A percentile compares a stretch with the other conserved stretches of the same genome.
Evolutionary conservation across 1,139 yeast species (phyloP).

Genomic region (Hyphopichia burtonii): DNA sequence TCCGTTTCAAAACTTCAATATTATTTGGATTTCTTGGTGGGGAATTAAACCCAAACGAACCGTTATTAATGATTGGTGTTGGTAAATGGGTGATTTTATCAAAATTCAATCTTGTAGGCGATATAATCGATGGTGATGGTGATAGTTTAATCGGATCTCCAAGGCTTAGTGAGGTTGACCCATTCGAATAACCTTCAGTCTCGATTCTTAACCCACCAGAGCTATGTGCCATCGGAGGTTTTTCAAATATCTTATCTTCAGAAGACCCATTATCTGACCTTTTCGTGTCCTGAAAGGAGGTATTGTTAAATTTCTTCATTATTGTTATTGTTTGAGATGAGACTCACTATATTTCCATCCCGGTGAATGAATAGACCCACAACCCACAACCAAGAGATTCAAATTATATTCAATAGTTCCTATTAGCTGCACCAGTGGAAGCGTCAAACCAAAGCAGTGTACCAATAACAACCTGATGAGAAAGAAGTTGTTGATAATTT

Average conservation of each 20-base stretch:
- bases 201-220: too few relatives aligned
- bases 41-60: slow-evolving; percentile 15
- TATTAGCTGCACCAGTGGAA: too few relatives aligned
- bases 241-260: background rate
- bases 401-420: too few relatives aligned
- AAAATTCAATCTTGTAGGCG: slow-evolving; percentile 43
- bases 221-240: background rate
- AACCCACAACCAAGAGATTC: too few relatives aligned
- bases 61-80: slow-evolving; percentile 54
- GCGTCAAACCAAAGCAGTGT: too few relatives aligned
- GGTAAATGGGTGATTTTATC: slow-evolving; percentile 57
- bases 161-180: background rate
- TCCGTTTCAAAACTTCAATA: slow-evolving; percentile 4
- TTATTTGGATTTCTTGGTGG: slow-evolving; percentile 11
- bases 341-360: background rate
- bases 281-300: background rate
- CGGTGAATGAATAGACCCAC: too few relatives aligned
- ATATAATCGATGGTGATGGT: background rate
- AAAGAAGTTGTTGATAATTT: too few relatives aligned
- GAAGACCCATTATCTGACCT: background rate
- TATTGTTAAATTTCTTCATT: background rate
- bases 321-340: background rate
- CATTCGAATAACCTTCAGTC: too few relatives aligned
- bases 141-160: slow-evolving; percentile 3
- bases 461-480: too few relatives aligned